Conservation (phyloP, 1,284 basidiomycete genomes). For the Cutaneotrichosporon sp. region DNA sequence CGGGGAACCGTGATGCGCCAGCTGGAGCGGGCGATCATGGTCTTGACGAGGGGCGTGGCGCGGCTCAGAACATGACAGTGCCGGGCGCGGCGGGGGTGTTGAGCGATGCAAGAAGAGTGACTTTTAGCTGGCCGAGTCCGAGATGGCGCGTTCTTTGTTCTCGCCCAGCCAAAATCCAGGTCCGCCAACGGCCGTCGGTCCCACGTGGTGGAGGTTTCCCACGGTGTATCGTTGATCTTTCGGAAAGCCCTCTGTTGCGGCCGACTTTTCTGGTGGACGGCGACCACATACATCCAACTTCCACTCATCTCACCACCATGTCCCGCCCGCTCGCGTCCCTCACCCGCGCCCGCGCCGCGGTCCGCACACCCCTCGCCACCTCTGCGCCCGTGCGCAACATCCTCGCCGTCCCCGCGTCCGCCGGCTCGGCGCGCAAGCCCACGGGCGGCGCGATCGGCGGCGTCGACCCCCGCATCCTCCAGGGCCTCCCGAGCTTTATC, state of each 20-base stretch:
- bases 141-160: not conserved
- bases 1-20: constrained; percentile 16
- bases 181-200: no score
- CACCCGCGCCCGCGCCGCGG: constrained; percentile 10
- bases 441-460: constrained; percentile 19
- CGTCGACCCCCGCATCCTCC: constrained; percentile 42
- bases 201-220: constrained; percentile 12
- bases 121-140: no score
- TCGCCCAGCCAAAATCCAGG: not conserved
- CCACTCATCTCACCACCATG: constrained; percentile 9
- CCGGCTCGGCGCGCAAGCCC: not conserved
- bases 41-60: not conserved
- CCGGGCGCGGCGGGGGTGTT: not conserved
- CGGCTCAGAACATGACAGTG: constrained; percentile 11
- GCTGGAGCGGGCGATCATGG: constrained; percentile 11
- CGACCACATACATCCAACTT: constrained; percentile 6
- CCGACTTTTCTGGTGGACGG: constrained; percentile 15
- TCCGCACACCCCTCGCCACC: no score
- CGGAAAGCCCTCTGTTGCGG: not conserved
- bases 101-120: not conserved
- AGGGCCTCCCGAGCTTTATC: constrained; percentile 34
- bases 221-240: constrained; percentile 11
- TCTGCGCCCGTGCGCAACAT: constrained; percentile 3
- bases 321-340: constrained; percentile 15
- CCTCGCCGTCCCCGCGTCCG: constrained; percentile 6